phyloP scores from a whole-genome alignment of 2,329 filamentous ascomycete genomes.

The Aspergillus pseudoglaucus region DNA sequence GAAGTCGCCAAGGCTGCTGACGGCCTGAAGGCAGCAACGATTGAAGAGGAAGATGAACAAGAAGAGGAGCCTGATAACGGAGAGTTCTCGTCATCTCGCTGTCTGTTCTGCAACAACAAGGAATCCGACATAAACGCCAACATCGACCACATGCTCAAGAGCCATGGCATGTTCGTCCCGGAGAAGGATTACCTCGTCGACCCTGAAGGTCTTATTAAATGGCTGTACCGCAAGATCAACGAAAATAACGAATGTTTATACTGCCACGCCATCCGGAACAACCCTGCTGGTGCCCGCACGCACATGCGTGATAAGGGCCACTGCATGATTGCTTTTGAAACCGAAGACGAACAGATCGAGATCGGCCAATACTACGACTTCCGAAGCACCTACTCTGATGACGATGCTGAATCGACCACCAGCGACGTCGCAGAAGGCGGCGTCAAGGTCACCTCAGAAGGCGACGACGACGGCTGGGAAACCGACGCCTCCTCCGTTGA shows the following conservation, averaged over 20 bases:
- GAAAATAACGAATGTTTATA: constrained; percentile 78
- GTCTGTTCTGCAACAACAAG: constrained; percentile 87
- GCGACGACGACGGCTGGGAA: constrained; percentile 81
- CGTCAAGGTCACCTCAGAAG: constrained; percentile 56
- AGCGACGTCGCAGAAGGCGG: constrained; percentile 43
- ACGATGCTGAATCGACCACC: constrained; percentile 44
- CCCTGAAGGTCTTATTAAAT: constrained; percentile 69
- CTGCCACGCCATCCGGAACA: constrained; percentile 77
- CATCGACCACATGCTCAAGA: constrained; percentile 80
- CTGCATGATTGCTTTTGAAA: constrained; percentile 90
- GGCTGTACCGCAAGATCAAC: constrained; percentile 73
- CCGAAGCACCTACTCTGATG: constrained; percentile 87
- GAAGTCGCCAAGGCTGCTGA: constrained; percentile 73
- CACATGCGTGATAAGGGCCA: constrained; percentile 97
- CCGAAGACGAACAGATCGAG: constrained; percentile 82
- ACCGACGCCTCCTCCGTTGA: constrained; percentile 89
- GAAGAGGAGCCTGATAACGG: constrained; percentile 38
- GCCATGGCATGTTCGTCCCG: constrained; percentile 93
- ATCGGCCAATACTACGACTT: constrained; percentile 98
- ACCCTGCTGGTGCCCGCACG: constrained; percentile 74
- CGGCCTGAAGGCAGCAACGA: constrained; percentile 61
- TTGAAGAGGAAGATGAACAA: constrained; percentile 48
- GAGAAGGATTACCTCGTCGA: constrained; percentile 80
- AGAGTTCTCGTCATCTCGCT: constrained; percentile 50
- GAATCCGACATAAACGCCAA: constrained; percentile 72